Evolutionary conservation across 345 rosid species (phyloP), one percentile per base, ranked within the genome.

Genomic region (Nephelium lappaceum): DNA sequence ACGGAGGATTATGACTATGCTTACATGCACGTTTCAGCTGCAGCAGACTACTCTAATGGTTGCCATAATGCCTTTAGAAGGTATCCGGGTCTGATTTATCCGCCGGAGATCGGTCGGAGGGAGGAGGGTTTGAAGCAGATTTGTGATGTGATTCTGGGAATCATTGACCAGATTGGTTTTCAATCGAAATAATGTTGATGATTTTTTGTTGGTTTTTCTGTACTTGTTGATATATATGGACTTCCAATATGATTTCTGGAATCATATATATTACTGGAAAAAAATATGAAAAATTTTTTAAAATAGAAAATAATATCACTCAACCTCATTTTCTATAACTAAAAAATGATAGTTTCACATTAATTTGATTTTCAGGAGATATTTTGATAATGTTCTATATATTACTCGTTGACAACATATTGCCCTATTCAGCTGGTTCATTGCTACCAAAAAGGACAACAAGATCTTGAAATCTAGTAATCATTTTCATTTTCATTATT

Each of bases 91-190:
- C 25, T 88, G 84, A 81, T 69, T 71, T 95, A 92, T 80, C 96
- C 93, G 45, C 74, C 49, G 47, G 93, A 89, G 90, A 83, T 95
- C 75, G 90, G 83, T 0, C 69, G 80, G 5, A 86, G 93, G 83
- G 98, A 91, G 69, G 86, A 80, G n/a, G 91, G 92, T 31, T 78
- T 95, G 72, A 87, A 79, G 87, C 92, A 81, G 72, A 86, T 95
- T 4, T 95, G 97, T 79, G 92, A 90, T 80, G 93, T 95, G 42
- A 85, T 84, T 2, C 72, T 89, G 76, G 92, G 90, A 42, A 93
- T 95, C 72, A 69, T 92, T 76, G 91, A 92, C 78, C 69, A 80
- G 31, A 87, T 93, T 69, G 83, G 62, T 39, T 79, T 18, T 11
- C 80, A 4, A 78, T 68, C 36, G 36, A 49, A 11, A 47, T 19